A percentile compares a stretch with the other conserved stretches of the same genome.
These are phyloP conservation scores for Kuraishia borneana DNA, from an alignment of 805 yeast species.

Conservation along the genomic window DNA sequence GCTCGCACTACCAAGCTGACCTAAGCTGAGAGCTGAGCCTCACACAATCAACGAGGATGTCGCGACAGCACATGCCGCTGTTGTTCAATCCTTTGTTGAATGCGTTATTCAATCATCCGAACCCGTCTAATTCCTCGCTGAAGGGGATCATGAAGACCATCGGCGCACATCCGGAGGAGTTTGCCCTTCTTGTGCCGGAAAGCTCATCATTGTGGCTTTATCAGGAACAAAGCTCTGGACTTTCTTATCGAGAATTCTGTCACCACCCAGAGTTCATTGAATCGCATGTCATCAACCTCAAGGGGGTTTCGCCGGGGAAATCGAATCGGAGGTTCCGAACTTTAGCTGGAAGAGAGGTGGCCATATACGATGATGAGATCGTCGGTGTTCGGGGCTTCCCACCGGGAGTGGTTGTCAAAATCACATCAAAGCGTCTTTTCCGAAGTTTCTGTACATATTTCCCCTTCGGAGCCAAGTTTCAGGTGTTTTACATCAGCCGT, in stretches of 20 bases:
- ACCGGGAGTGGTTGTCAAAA: slow-evolving; percentile 27
- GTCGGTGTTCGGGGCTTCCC: slow-evolving; percentile 51
- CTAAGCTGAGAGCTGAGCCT: background rate
- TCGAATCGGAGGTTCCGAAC: slow-evolving; percentile 32
- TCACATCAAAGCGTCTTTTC: slow-evolving; percentile 35
- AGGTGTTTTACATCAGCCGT: slow-evolving; percentile 45
- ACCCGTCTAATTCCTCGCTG: slow-evolving; percentile 32
- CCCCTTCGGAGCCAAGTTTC: slow-evolving; percentile 42
- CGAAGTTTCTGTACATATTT: slow-evolving; percentile 48
- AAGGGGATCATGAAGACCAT: slow-evolving; percentile 34
- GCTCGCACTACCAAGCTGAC: background rate
- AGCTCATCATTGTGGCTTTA: slow-evolving; percentile 30
- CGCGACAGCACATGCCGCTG: slow-evolving; percentile 31
- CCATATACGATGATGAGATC: slow-evolving; percentile 42
- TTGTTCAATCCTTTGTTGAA: slow-evolving; percentile 55
- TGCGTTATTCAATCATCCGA: slow-evolving; percentile 55
- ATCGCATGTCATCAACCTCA: slow-evolving; percentile 44
- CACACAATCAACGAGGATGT: background rate
- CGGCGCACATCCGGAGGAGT: slow-evolving; percentile 33
- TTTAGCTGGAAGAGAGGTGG: slow-evolving; percentile 41
- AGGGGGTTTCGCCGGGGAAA: slow-evolving; percentile 14
- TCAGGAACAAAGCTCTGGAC: slow-evolving; percentile 24
- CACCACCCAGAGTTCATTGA: slow-evolving; percentile 47
- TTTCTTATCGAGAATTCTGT: slow-evolving; percentile 39
- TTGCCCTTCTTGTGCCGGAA: slow-evolving; percentile 56